Evolutionary conservation across 768 basidiomycete species (phyloP).

Genomic region (Suillus alpinus): DNA sequence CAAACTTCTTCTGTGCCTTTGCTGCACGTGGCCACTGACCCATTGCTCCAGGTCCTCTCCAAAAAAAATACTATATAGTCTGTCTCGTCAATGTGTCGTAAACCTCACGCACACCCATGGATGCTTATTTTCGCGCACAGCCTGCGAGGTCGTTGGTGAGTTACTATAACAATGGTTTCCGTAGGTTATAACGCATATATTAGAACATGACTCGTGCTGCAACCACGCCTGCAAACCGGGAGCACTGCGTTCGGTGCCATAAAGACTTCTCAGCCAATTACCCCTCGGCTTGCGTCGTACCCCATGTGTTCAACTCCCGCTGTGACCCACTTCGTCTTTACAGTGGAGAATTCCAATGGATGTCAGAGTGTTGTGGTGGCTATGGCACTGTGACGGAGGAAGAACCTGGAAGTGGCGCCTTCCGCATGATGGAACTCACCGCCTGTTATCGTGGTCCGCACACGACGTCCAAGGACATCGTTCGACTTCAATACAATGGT

Average conservation of each 20-base stretch:
- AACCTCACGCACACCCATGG: neutral
- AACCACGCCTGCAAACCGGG: neutral
- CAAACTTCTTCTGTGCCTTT: neutral
- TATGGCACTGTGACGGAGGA: constrained; percentile 1
- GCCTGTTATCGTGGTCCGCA: neutral
- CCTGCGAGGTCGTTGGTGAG: neutral
- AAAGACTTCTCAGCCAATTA: neutral
- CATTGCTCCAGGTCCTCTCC: neutral
- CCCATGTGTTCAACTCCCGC: neutral
- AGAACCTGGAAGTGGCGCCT: neutral
- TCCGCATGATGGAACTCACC: constrained; percentile 1
- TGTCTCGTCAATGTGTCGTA: neutral
- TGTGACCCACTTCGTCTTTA: neutral
- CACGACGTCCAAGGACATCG: neutral
- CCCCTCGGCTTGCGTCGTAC: neutral
- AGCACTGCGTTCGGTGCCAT: neutral
- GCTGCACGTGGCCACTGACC: neutral
- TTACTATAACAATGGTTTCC: neutral
- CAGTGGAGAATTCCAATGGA: constrained; percentile 2
- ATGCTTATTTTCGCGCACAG: neutral
- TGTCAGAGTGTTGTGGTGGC: neutral
- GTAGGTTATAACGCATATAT: neutral
- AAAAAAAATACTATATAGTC: neutral
- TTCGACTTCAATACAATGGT: neutral
- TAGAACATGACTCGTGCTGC: neutral